Base-by-base conservation (phyloP, 225 moss, liverwort and hornwort species). In the Marchantia paleacea region DNA sequence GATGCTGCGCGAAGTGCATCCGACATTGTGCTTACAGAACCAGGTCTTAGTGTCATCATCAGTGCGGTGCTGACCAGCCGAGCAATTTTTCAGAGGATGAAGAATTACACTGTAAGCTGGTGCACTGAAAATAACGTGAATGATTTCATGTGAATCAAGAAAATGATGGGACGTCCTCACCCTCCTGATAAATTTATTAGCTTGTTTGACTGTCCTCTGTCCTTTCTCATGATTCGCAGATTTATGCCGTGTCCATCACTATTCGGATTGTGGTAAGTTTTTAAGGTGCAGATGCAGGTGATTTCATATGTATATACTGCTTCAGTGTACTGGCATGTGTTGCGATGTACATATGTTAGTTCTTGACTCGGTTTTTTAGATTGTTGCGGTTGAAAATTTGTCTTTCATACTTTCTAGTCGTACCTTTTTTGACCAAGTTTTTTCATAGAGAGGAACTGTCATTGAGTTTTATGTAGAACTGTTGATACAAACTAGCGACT, bases 221-320 rank as follows among this genome's bases (percentile, higher is more conserved):
- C 16, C 16, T 47, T 39, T 65, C 2, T 61, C 7, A 61, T 61
- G n/a, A 7, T 39, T n/a, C 53, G 8, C 82, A 82, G 73, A 85
- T 85, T 50, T 85, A 85, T 26, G 84, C 84, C 22, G 84, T 85
- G 22, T 85, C 91, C 53, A 92, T 92, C 84, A 92, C 91, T 48
- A 87, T 92, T 78, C 90, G 91, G 80, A 92, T 92, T 55, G 91
- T 92, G 84, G 90, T 90, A 72, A 82, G 87, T 80, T 49, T 55
- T 14, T 12, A 73, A 72, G 72, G 5, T 19, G 25, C 66, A 66
- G 29, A 9, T 26, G 66, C 10, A 29, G 10, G 8, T 72, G 0
- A 24, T 48, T 48, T 48, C 16, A 6, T 11, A 49, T 48, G 48
- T 65, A 65, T 65, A 22, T 65, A 49, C 28, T 19, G 13, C 47